A percentile compares a stretch with the other conserved stretches of the same genome.
phyloP scores from a whole-genome alignment of 495 filamentous ascomycete species.

The Penicillium manginii region DNA sequence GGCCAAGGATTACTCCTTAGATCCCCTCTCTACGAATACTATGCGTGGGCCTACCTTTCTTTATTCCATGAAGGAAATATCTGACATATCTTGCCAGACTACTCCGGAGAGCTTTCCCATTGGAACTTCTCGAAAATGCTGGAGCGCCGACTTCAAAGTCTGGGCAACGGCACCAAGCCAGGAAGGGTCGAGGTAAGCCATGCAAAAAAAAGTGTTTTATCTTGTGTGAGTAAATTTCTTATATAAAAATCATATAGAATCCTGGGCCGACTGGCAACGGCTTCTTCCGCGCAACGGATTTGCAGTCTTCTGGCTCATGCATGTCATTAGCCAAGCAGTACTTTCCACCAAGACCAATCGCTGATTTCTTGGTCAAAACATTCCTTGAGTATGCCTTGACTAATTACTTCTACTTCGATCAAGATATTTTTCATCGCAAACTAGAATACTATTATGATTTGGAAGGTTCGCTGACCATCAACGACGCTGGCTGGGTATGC shows the following conservation, averaged over 20 bases:
- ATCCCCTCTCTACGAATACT: conserved; percentile 22
- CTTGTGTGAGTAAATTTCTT: neutral
- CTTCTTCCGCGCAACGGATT: conserved; percentile 48
- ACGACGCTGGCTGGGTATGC: conserved; percentile 47
- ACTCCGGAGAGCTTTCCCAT: conserved; percentile 53
- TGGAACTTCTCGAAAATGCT: conserved; percentile 52
- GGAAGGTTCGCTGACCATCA: conserved; percentile 32
- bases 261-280: conserved; percentile 36
- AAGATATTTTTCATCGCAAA: conserved; percentile 45
- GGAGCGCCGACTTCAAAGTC: conserved; percentile 43
- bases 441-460: conserved; percentile 43
- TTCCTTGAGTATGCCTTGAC: conserved; percentile 54
- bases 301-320: conserved; percentile 39
- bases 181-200: conserved; percentile 28
- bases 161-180: neutral
- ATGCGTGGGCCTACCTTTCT: conserved; percentile 15
- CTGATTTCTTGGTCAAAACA: conserved; percentile 47
- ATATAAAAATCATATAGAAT: neutral
- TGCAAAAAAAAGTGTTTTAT: too few species aligned
- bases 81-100: conserved; percentile 28
- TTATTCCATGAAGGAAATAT: neutral
- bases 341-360: conserved; percentile 49
- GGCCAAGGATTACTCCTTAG: conserved; percentile 19
- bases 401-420: conserved; percentile 51
- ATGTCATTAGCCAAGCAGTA: conserved; percentile 38